Conservation (phyloP, 257 asterid genomes). For the Orobanche coerulescens region DNA sequence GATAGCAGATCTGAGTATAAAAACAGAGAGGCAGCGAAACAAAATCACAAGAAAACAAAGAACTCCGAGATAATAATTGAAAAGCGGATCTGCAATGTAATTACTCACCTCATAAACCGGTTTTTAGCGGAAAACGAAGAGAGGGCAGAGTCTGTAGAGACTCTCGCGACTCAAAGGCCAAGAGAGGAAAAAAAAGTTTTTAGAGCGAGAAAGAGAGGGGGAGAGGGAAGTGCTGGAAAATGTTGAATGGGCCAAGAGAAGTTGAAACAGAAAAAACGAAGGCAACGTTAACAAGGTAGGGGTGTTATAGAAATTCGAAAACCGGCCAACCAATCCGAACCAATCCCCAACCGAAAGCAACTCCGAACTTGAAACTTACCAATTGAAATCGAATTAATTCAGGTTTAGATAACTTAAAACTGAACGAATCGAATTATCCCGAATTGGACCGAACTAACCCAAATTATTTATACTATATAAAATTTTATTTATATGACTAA, state of each 20-base stretch:
- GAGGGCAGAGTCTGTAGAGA: constrained; percentile 42
- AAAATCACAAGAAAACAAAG: neutral
- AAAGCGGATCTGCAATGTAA: neutral
- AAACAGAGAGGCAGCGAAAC: neutral
- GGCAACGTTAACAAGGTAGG: too few relatives aligned
- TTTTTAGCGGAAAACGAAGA: constrained; percentile 36
- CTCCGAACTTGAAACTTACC: too few relatives aligned
- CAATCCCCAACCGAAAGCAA: too few relatives aligned
- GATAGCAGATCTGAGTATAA: constrained; percentile 31
- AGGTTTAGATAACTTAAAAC: too few relatives aligned
- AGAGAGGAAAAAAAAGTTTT: neutral
- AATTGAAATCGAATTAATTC: too few relatives aligned
- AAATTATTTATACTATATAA: too few relatives aligned
- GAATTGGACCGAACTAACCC: too few relatives aligned
- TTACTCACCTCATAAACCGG: constrained; percentile 65
- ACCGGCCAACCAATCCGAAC: too few relatives aligned
- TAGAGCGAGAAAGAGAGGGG: neutral
- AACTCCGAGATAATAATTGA: neutral
- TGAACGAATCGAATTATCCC: too few relatives aligned
- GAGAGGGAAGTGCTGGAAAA: neutral
- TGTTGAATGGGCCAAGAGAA: neutral
- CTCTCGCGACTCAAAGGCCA: constrained; percentile 26
- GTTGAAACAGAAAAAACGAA: neutral
- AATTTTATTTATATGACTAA: too few relatives aligned
- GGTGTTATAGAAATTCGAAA: too few relatives aligned